Evolutionary conservation across 306 rosid species (phyloP).

Genomic region (Leucaena leucocephala): DNA sequence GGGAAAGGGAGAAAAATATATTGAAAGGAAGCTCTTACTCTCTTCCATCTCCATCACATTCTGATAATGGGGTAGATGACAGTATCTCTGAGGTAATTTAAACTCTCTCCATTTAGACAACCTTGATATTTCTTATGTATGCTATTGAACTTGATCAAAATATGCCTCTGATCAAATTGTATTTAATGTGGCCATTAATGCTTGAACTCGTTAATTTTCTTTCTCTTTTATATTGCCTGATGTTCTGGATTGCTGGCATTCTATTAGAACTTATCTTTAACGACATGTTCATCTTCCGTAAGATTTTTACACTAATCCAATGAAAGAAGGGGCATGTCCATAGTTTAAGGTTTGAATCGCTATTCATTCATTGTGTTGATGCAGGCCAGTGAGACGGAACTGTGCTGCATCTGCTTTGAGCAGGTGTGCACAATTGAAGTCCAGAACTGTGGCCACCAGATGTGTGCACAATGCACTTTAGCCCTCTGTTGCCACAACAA

Average conservation of each 20-base stretch:
- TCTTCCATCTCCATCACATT: conserved; percentile 68
- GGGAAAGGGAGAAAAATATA: conserved; percentile 83
- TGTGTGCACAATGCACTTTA: conserved; percentile 96
- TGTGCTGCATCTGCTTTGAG: conserved; percentile 97
- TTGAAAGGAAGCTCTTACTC: conserved; percentile 66
- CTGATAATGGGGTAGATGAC: conserved; percentile 61
- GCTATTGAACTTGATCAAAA: neutral
- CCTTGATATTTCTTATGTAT: conserved; percentile 17
- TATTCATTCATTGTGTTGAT: conserved; percentile 33
- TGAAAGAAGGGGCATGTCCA: neutral
- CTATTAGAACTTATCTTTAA: neutral
- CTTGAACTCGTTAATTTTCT: neutral
- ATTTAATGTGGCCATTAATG: neutral
- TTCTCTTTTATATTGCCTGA: neutral
- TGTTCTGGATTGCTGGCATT: neutral
- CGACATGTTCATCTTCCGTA: neutral
- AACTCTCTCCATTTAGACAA: conserved; percentile 4
- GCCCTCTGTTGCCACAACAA: conserved; percentile 94
- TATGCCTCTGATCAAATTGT: neutral
- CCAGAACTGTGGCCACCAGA: conserved; percentile 86
- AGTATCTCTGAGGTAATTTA: conserved; percentile 72
- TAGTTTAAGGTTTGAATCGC: neutral
- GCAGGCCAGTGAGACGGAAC: conserved; percentile 83
- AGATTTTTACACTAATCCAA: neutral
- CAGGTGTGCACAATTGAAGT: conserved; percentile 86